These are phyloP conservation scores for Casuarina cunninghamiana DNA, from an alignment of 306 rosid genomes.

Conservation along the genomic window DNA sequence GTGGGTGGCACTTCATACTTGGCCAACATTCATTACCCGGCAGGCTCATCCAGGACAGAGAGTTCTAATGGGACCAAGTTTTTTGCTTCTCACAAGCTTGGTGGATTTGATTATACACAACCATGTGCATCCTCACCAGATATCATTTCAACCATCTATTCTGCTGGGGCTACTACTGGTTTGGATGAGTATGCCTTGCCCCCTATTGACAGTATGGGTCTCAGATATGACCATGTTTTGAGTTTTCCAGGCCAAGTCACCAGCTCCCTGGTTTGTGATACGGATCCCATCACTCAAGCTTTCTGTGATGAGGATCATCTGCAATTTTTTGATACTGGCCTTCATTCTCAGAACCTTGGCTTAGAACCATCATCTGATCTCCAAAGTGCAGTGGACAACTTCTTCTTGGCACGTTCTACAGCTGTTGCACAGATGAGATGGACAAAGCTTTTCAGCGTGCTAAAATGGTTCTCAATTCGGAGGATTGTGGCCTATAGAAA, in stretches of 20 bases:
- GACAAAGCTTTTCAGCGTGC: conserved; percentile 73
- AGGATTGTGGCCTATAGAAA: conserved; percentile 22
- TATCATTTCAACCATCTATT: conserved; percentile 70
- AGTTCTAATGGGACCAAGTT: conserved; percentile 64
- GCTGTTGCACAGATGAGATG: conserved; percentile 73
- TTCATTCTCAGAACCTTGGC: conserved; percentile 48
- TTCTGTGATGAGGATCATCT: conserved; percentile 65
- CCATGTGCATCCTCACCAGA: conserved; percentile 71
- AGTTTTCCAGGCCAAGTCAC: conserved; percentile 60
- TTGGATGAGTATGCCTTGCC: conserved; percentile 75
- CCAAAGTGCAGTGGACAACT: conserved; percentile 57
- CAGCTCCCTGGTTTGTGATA: conserved; percentile 61
- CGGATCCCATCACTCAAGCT: conserved; percentile 58
- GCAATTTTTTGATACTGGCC: conserved; percentile 63
- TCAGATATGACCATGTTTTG: conserved; percentile 56
- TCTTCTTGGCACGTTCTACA: conserved; percentile 40
- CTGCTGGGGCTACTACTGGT: conserved; percentile 55
- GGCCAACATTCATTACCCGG: conserved; percentile 39
- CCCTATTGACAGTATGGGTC: conserved; percentile 53
- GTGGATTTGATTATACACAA: conserved; percentile 60
- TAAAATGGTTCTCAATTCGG: conserved; percentile 71
- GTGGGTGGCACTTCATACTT: conserved; percentile 46
- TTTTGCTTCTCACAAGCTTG: conserved; percentile 54
- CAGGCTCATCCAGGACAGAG: conserved; percentile 59
- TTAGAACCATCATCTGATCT: conserved; percentile 53